A percentile compares a stretch with the other conserved stretches of the same genome.
Evolutionary conservation across 768 basidiomycete genomes (phyloP).

Genomic region (Mycena filopes): DNA sequence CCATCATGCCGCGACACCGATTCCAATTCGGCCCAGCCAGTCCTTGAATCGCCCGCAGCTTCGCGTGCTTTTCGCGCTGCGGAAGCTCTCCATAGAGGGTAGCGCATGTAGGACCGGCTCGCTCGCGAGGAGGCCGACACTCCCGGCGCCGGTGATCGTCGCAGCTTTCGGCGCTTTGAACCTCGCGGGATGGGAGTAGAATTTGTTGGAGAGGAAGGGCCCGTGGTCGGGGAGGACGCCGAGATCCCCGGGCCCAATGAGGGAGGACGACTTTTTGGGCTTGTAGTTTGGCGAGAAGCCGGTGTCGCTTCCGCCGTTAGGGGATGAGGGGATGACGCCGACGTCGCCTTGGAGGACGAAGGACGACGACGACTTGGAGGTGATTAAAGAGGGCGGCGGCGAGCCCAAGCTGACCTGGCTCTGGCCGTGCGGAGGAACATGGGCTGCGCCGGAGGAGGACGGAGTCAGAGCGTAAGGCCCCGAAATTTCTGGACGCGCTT

Average conservation of each 20-base stretch:
- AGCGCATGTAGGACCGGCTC: slow-evolving; percentile 43
- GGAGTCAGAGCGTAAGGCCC: slow-evolving; percentile 32
- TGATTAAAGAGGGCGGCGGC: slow-evolving; percentile 6
- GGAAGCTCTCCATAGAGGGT: slow-evolving; percentile 60
- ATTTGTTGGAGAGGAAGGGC: slow-evolving; percentile 28
- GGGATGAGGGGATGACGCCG: slow-evolving; percentile 28
- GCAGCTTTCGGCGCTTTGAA: slow-evolving; percentile 19
- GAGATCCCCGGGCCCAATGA: slow-evolving; percentile 24
- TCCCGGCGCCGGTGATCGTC: slow-evolving; percentile 21
- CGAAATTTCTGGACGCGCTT: slow-evolving; percentile 33
- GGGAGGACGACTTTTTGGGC: slow-evolving; percentile 24
- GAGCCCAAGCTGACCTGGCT: slow-evolving; percentile 19
- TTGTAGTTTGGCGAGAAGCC: slow-evolving; percentile 9
- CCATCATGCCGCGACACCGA: slow-evolving; percentile 33
- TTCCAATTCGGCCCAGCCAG: slow-evolving; percentile 51
- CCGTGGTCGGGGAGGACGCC: slow-evolving; percentile 26
- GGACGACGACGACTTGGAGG: slow-evolving; percentile 17
- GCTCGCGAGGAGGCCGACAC: slow-evolving; percentile 18
- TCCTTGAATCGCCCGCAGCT: slow-evolving; percentile 52
- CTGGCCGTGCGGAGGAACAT: not conserved
- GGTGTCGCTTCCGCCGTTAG: slow-evolving; percentile 27
- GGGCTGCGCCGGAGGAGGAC: slow-evolving; percentile 14
- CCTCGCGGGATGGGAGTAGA: slow-evolving; percentile 25
- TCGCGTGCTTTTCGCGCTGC: slow-evolving; percentile 53
- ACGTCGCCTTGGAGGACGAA: slow-evolving; percentile 21